A percentile compares a stretch with the other conserved stretches of the same genome.
These are phyloP conservation scores for Globisporangium rhizosaccharum DNA, from an alignment of 352 stramenopile species.

Conservation along the genomic window DNA sequence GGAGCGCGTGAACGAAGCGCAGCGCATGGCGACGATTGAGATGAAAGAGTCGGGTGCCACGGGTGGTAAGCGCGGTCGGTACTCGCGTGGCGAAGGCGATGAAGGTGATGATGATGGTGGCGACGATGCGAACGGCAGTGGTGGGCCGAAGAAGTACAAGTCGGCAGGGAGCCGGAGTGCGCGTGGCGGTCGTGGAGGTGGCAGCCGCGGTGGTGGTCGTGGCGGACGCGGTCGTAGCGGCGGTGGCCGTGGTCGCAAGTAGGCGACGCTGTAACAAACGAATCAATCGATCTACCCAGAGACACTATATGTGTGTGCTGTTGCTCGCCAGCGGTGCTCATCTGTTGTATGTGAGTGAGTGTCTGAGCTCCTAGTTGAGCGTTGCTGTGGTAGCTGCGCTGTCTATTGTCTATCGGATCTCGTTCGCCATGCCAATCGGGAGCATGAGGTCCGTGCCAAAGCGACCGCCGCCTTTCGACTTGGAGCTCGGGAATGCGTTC, in stretches of 20 bases:
- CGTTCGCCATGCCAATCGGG: conserved; percentile 41
- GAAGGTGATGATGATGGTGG: conserved; percentile 32
- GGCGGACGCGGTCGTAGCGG: conserved; percentile 22
- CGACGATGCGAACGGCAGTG: conserved; percentile 16
- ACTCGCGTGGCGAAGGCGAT: conserved; percentile 51
- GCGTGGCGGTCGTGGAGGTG: conserved; percentile 13
- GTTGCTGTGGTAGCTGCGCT: no score
- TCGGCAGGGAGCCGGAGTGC: conserved; percentile 44
- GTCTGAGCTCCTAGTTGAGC: conserved; percentile 1
- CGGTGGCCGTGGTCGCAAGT: conserved; percentile 29
- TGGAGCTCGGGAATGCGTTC: conserved; percentile 93
- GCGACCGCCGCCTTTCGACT: conserved; percentile 37
- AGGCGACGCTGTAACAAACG: conserved; percentile 6
- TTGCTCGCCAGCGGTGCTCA: not conserved
- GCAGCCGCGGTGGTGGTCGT: conserved; percentile 21
- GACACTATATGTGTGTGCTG: no score
- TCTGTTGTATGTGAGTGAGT: conserved; percentile 6
- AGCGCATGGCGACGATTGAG: conserved; percentile 91
- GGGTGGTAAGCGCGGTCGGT: conserved; percentile 48
- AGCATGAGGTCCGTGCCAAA: conserved; percentile 55
- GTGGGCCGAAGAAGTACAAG: conserved; percentile 68
- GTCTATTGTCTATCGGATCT: conserved; percentile 43
- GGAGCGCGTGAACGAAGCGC: conserved; percentile 96
- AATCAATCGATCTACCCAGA: no score
- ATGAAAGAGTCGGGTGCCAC: conserved; percentile 77